These are phyloP conservation scores for Diaporthe velutina DNA, from an alignment of 2,329 filamentous ascomycete species.

Conservation along the genomic window DNA sequence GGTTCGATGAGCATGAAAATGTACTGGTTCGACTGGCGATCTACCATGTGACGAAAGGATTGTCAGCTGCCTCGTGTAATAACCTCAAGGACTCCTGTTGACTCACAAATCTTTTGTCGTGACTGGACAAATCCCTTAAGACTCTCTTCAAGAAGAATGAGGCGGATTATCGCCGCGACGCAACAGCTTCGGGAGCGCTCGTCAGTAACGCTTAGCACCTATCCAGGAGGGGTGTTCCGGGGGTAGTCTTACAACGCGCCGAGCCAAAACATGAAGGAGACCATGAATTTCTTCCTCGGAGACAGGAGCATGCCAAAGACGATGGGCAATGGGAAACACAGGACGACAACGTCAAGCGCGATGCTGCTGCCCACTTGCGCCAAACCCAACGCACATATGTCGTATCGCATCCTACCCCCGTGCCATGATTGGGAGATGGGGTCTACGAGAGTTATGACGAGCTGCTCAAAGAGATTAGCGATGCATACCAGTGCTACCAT, in stretches of 20 bases:
- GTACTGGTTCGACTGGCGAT: not conserved
- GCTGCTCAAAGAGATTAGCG: not conserved
- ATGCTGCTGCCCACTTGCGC: slow-evolving; percentile 7
- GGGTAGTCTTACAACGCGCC: slow-evolving; percentile 7
- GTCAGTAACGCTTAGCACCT: not conserved
- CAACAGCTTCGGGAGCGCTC: not conserved
- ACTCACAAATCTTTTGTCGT: not conserved
- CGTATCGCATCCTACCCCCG: not conserved
- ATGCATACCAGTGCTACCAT: not conserved
- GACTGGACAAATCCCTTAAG: not conserved
- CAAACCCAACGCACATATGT: not conserved
- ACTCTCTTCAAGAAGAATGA: not conserved
- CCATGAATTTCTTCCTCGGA: not conserved
- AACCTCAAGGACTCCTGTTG: not conserved
- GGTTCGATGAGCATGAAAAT: slow-evolving; percentile 23
- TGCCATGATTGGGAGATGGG: not conserved
- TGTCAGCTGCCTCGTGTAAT: not conserved
- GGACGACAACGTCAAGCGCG: slow-evolving; percentile 7
- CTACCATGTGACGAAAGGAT: not conserved
- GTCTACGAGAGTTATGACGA: not conserved
- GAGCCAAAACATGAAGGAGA: slow-evolving; percentile 19
- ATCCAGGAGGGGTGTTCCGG: fast-evolving
- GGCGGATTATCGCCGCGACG: not conserved
- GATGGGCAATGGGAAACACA: slow-evolving; percentile 20
- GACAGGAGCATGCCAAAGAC: not conserved